phyloP scores from a whole-genome alignment of 129 eudicot species.

The Ambrosia trifida region DNA sequence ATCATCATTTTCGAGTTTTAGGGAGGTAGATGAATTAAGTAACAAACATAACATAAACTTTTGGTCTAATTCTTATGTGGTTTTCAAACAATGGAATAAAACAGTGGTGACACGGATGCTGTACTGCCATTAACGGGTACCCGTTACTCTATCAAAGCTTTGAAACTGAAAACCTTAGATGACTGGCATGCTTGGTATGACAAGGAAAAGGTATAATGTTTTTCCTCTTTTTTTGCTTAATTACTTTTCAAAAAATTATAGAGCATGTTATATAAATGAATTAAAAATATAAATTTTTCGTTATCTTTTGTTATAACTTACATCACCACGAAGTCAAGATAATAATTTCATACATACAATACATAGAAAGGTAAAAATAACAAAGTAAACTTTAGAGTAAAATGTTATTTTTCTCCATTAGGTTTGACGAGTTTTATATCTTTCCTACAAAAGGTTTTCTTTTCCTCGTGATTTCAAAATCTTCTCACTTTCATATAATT shows the following conservation, averaged over 20 bases:
- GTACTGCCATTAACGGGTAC: conserved; percentile 68
- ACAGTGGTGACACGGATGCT: conserved; percentile 75
- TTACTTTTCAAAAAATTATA: not conserved
- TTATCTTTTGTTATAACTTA: not conserved
- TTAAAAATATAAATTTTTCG: not conserved
- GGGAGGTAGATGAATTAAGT: not conserved
- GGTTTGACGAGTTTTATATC: too few species aligned
- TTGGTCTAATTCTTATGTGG: not conserved
- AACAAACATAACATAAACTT: not conserved
- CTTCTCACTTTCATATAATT: too few species aligned
- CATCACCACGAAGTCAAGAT: not conserved
- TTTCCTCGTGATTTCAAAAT: too few species aligned
- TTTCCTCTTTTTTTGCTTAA: not conserved
- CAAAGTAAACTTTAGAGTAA: too few species aligned
- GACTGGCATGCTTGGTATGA: conserved; percentile 79
- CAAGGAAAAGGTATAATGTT: conserved; percentile 41
- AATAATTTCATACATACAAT: not conserved
- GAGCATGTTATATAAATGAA: not conserved
- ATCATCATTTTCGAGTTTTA: not conserved
- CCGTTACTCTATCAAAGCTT: conserved; percentile 60
- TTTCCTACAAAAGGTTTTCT: too few species aligned
- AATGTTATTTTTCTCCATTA: too few species aligned
- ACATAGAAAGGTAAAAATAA: not conserved
- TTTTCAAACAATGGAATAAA: not conserved
- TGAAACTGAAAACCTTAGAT: conserved; percentile 41